phyloP scores from a whole-genome alignment of 2,329 filamentous ascomycete species.

The Zarea fungicola region DNA sequence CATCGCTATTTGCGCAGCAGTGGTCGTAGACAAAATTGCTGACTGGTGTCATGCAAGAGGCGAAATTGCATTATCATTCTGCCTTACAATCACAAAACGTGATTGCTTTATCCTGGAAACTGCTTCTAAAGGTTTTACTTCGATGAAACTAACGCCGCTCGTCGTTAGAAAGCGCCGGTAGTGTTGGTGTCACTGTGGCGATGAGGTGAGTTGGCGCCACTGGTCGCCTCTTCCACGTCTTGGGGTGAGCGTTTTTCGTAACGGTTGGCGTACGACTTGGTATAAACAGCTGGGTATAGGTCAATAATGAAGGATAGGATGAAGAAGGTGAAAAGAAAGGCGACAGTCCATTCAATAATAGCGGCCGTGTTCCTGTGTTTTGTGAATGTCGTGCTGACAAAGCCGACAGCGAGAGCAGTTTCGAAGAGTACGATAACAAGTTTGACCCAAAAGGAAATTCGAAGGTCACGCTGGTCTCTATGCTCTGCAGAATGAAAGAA shows the following conservation, averaged over 20 bases:
- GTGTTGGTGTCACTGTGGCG: background rate
- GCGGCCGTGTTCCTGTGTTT: conserved; percentile 61
- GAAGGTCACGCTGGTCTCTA: conserved; percentile 67
- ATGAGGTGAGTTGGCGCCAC: background rate
- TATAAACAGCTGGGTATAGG: conserved; percentile 70
- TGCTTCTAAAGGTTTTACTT: no score
- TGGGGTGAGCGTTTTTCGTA: conserved; percentile 23
- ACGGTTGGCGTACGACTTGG: conserved; percentile 34
- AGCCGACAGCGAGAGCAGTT: conserved; percentile 65
- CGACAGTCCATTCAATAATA: conserved; percentile 72
- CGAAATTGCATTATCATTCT: no score
- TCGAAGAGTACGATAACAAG: conserved; percentile 78
- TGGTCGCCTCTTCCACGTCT: conserved; percentile 22
- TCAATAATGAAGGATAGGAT: conserved; percentile 83
- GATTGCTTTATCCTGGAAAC: no score
- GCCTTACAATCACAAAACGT: no score
- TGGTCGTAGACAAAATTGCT: no score
- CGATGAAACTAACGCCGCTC: no score
- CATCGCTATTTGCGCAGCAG: no score
- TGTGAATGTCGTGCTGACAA: conserved; percentile 53
- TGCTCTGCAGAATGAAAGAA: conserved; percentile 45
- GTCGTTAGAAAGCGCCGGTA: background rate
- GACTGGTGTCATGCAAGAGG: no score
- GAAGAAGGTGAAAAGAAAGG: conserved; percentile 84
- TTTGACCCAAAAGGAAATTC: conserved; percentile 82